Conservation (phyloP, 805 yeast species). For the Geotrichum ghanense region DNA sequence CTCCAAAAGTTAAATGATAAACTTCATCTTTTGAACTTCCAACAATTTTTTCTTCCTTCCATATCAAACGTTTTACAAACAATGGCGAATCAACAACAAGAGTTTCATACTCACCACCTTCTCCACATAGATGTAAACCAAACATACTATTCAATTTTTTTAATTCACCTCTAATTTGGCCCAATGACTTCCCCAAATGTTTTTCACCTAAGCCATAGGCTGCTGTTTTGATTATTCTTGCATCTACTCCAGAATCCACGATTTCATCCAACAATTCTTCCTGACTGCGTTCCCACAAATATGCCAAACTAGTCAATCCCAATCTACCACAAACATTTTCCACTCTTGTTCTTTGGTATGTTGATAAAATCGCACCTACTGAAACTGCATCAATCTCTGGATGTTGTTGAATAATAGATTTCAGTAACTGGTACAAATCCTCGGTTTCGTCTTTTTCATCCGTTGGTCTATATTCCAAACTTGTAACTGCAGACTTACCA, state of each 20-base stretch:
- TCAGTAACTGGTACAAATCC: constrained; percentile 51
- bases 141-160: constrained; percentile 42
- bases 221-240: constrained; percentile 83
- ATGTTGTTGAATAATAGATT: constrained; percentile 35
- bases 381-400: constrained; percentile 80
- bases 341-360: constrained; percentile 90
- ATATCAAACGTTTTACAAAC: constrained; percentile 41
- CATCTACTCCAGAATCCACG: constrained; percentile 57
- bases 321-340: constrained; percentile 78
- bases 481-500: constrained; percentile 53
- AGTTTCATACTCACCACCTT: constrained; percentile 97
- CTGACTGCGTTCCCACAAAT: constrained; percentile 87
- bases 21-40: constrained; percentile 55
- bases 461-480: constrained; percentile 59
- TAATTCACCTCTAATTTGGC: constrained; percentile 49
- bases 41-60: constrained; percentile 31
- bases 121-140: constrained; percentile 94
- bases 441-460: constrained; percentile 70
- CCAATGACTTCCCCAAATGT: constrained; percentile 61
- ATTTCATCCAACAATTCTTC: constrained; percentile 70
- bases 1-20: constrained; percentile 48
- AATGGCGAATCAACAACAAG: constrained; percentile 85
- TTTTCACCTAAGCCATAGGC: constrained; percentile 65
- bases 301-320: constrained; percentile 59
- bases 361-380: constrained; percentile 91